These are phyloP conservation scores for Hypholoma sublateritium DNA, from an alignment of 768 basidiomycete species.

Conservation along the genomic window DNA sequence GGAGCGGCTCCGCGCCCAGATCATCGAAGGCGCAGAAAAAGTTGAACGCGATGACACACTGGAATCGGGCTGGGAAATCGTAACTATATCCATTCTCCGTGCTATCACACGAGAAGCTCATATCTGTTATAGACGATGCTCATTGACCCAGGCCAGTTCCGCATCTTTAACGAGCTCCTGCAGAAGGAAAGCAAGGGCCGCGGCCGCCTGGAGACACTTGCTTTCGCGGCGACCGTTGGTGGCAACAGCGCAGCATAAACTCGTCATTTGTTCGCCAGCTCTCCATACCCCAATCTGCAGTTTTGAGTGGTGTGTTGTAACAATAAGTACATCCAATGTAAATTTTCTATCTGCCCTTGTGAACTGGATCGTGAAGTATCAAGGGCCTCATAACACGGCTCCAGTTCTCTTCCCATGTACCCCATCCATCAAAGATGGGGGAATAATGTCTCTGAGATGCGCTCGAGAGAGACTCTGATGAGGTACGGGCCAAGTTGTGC, in stretches of 20 bases:
- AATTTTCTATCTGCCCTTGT: neutral
- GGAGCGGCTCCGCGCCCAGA: constrained; percentile 65
- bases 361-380: constrained; percentile 36
- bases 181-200: constrained; percentile 90
- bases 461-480: constrained; percentile 26
- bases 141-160: constrained; percentile 92
- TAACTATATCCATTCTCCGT: constrained; percentile 38
- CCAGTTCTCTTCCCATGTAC: constrained; percentile 89
- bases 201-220: constrained; percentile 82
- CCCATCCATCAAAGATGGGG: constrained; percentile 42
- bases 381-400: constrained; percentile 62
- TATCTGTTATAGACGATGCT: constrained; percentile 64
- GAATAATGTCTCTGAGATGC: constrained; percentile 1
- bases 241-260: constrained; percentile 12
- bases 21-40: constrained; percentile 74
- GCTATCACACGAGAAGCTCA: neutral
- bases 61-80: constrained; percentile 81
- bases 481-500: constrained; percentile 40
- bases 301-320: neutral
- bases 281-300: too few relatives aligned
- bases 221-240: constrained; percentile 61
- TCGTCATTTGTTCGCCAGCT: too few relatives aligned
- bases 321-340: neutral
- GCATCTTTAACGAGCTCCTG: constrained; percentile 83
- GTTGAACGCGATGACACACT: constrained; percentile 81